Evolutionary conservation across 495 filamentous ascomycete genomes (phyloP), one percentile per base, ranked within the genome.

Genomic region (Penicillium paradoxum): DNA sequence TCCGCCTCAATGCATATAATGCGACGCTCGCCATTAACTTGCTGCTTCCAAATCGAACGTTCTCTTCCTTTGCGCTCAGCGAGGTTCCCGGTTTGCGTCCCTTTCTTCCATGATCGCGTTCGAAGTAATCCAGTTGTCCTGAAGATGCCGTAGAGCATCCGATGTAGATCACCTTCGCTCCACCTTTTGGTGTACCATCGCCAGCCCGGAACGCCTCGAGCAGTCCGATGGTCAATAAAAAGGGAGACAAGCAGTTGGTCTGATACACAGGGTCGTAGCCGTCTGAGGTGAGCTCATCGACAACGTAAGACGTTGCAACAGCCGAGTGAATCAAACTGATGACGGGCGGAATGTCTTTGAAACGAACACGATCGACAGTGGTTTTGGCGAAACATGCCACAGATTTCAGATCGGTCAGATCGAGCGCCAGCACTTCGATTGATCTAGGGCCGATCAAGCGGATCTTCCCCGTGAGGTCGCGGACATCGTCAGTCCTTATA

Each of bases 181-280:
- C 66, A 5, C 66, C 63, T 34, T 67, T 63, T n/a, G 62, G 52
- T 6, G 60, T 64, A 32, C 69, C 69, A 48, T 67, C 67, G 25
- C 68, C 68, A 14, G 66, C 67, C 18, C 68, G 68, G 59, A 75
- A 73, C 4, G 67, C 70, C 57, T 72, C 72, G 5, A 75, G 64
- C 37, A 75, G 47, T 45, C 65, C 67, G 42, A 74, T 58, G 19
- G 72, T 74, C 51, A 73, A 60, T 46, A 73, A 57, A 52, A 75
- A 70, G 14, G 69, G 69, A 4, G 70, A 62, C 11, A 75, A 53
- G 36, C 70, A 72, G 53, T 73, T 75, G 19, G 65, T 73, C 51
- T 75, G 70, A 50, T 73, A 74, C 10, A 73, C 70, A 1, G 69
- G 64, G 42, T 75, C 70, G 52, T 66, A 66, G 18, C 70, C 70